These are phyloP conservation scores for Zasmidium citrigriseum DNA, from an alignment of 2,329 filamentous ascomycete genomes.

Conservation along the genomic window DNA sequence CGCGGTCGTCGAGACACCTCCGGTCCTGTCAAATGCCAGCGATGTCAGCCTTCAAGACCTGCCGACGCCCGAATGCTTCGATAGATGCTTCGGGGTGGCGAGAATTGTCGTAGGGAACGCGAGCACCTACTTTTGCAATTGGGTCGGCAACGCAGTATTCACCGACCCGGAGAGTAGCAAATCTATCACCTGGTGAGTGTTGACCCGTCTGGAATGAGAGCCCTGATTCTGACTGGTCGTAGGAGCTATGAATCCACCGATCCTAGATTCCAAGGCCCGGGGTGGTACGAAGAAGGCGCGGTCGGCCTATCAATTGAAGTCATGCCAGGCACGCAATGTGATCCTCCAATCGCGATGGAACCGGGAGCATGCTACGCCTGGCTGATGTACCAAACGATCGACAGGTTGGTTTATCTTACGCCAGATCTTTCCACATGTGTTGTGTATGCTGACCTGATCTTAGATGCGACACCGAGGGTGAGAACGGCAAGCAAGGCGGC, in stretches of 20 bases:
- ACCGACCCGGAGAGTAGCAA: neutral
- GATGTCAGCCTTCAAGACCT: too few species aligned
- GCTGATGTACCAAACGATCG: constrained; percentile 2
- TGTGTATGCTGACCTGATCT: neutral
- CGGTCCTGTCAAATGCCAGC: too few species aligned
- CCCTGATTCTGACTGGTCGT: neutral
- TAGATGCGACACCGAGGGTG: constrained; percentile 9
- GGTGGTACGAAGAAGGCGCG: constrained; percentile 3
- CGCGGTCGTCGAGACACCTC: too few species aligned
- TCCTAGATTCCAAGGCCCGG: neutral
- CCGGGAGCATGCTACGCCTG: neutral
- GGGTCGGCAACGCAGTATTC: constrained; percentile 1
- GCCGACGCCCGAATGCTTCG: too few species aligned
- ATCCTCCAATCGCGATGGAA: neutral
- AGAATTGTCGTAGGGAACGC: neutral
- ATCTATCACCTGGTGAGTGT: too few species aligned
- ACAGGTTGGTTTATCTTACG: too few species aligned
- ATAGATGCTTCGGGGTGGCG: constrained; percentile 13
- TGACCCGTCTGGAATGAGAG: too few species aligned
- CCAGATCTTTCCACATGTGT: too few species aligned
- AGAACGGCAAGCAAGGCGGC: constrained; percentile 16
- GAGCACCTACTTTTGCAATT: constrained; percentile 12
- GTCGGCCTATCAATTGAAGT: constrained; percentile 5
- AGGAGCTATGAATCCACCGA: neutral
- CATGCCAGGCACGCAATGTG: neutral